Evolutionary conservation across 1,284 basidiomycete genomes (phyloP), one percentile per base, ranked within the genome.

Genomic region (Acaromyces ingoldii): DNA sequence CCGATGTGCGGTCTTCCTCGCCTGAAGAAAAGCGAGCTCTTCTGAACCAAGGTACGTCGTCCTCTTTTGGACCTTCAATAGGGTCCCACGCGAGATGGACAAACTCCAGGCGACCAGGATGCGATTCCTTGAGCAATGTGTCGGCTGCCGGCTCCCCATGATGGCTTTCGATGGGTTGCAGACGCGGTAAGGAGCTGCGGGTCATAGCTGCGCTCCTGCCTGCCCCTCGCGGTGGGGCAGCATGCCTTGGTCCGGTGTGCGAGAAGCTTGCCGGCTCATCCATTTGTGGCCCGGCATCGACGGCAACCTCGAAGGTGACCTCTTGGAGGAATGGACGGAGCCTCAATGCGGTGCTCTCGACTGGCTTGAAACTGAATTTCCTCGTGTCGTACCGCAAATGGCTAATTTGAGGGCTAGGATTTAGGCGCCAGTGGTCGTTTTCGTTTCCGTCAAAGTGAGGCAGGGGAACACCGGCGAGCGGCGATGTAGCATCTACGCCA

Each of bases 31-130:
- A 40, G 7, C 38, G 7, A 9, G 38, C 7, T 30, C 42, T 2
- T 29, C 19, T 29, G 25, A 31, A 25, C 42, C 42, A 45, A 26
- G 42, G 42, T n/a, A 45, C 25, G 15, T 28, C 26, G 5, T 45
- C 24, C 15, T 29, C 13, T 29, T 29, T 25, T 29, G 11, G 15
- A 13, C 17, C 17, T 19, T 22, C 26, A 28, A 45, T 45, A 6
- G 42, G 42, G 10, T 45, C 42, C 42, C 42, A 45, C n/a, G 42
- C 42, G 34, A 45, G 19, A 31, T 45, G 42, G 3, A 45, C 17
- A 17, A 45, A 30, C 19, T 22, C 42, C 11, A 45, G 42, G 6
- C 19, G 13, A 13, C 25, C 22, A 4, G n/a, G n/a, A n/a, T n/a
- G n/a, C n/a, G n/a, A n/a, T n/a, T n/a, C n/a, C n/a, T n/a, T n/a